These are phyloP conservation scores for Radiomyces spectabilis DNA, from an alignment of 192 early-diverging fungal genomes.

Conservation along the genomic window DNA sequence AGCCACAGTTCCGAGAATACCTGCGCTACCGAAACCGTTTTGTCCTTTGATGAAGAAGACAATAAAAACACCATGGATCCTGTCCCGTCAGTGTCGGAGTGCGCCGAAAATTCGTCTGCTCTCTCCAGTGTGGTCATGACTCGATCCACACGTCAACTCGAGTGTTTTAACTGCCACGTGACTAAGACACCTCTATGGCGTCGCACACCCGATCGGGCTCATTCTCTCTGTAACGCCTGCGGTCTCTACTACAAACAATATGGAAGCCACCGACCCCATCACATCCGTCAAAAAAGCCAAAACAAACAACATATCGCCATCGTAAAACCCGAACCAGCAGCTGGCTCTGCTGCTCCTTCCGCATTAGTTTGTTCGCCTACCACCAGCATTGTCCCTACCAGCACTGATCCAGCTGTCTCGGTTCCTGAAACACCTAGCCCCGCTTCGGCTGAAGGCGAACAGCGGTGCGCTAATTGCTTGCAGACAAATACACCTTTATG, in stretches of 20 bases:
- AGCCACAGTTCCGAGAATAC: background rate
- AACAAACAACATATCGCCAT: background rate
- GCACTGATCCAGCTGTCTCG: too few relatives aligned
- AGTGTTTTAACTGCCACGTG: conserved; percentile 64
- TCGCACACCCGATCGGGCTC: conserved; percentile 61
- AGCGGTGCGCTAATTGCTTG: conserved; percentile 56
- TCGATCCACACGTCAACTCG: conserved; percentile 9
- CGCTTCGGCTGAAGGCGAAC: background rate
- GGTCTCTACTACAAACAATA: conserved; percentile 95
- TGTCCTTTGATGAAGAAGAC: conserved; percentile 2
- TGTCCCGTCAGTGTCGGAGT: background rate
- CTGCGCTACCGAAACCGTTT: background rate
- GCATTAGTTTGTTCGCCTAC: too few relatives aligned
- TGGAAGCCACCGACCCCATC: conserved; percentile 65
- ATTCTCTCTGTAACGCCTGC: conserved; percentile 92
- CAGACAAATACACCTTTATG: conserved; percentile 73
- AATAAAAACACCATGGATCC: background rate
- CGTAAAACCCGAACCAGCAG: conserved; percentile 3
- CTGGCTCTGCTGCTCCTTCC: background rate
- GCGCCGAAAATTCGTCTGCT: conserved; percentile 1
- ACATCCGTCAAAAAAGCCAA: conserved; percentile 16
- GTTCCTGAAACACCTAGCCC: background rate
- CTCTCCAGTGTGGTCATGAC: too few relatives aligned
- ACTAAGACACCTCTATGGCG: conserved; percentile 93
- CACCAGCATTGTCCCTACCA: too few relatives aligned